These are phyloP conservation scores for Berberis vulgaris DNA, from an alignment of 164 flowering plant species.

Conservation along the genomic window DNA sequence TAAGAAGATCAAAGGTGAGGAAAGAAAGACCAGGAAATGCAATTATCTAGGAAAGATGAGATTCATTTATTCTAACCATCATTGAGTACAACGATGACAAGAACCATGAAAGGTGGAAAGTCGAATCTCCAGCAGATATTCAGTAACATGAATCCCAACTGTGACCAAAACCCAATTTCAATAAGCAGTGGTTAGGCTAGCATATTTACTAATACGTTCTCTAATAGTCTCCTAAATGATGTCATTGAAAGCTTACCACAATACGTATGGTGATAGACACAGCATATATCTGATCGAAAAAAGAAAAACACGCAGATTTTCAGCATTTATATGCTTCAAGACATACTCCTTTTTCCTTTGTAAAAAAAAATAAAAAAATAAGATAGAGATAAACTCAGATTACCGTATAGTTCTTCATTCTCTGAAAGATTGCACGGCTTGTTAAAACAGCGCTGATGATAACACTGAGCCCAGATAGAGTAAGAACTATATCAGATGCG, in stretches of 20 bases:
- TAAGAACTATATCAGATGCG: constrained; percentile 64
- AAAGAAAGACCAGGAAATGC: neutral
- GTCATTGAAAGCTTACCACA: constrained; percentile 39
- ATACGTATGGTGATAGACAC: constrained; percentile 71
- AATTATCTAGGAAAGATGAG: neutral
- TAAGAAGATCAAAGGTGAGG: neutral
- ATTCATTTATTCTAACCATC: constrained; percentile 38
- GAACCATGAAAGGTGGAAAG: constrained; percentile 70
- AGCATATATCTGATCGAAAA: constrained; percentile 50
- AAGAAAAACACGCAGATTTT: too few relatives aligned
- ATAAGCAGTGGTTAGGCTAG: neutral
- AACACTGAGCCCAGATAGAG: constrained; percentile 68
- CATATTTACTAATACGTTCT: too few relatives aligned
- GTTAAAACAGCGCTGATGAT: constrained; percentile 65
- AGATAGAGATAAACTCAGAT: too few relatives aligned
- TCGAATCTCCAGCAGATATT: constrained; percentile 42
- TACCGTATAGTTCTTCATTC: constrained; percentile 70
- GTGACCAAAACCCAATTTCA: constrained; percentile 11
- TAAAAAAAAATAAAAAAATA: neutral
- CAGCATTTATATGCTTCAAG: too few relatives aligned
- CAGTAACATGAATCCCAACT: constrained; percentile 60
- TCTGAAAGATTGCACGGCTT: constrained; percentile 63
- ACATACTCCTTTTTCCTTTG: neutral
- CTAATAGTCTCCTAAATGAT: too few relatives aligned
- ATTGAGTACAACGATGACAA: constrained; percentile 59